Conservation (phyloP, 345 rosid species). For the Turritis glabra region DNA sequence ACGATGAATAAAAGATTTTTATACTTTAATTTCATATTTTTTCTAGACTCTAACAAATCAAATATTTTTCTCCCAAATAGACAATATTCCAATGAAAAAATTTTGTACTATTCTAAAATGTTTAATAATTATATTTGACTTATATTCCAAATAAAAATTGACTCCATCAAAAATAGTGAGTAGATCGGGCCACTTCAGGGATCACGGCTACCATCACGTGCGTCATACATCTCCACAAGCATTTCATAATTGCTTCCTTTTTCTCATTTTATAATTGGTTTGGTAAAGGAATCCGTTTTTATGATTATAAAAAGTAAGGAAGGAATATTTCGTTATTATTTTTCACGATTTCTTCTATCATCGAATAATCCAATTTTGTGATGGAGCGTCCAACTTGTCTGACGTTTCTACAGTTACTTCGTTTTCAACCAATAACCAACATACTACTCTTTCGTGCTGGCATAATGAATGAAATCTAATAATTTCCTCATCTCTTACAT, state of each 20-base stretch:
- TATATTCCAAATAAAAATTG: too few relatives aligned
- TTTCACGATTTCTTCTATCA: not conserved
- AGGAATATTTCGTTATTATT: not conserved
- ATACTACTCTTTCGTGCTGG: not conserved
- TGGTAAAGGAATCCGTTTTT: not conserved
- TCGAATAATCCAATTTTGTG: not conserved
- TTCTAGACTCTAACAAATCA: too few relatives aligned
- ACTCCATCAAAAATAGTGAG: not conserved
- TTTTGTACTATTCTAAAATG: too few relatives aligned
- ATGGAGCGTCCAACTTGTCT: slow-evolving; percentile 13
- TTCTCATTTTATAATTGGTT: not conserved
- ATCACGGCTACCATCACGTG: not conserved
- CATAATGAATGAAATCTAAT: slow-evolving; percentile 6
- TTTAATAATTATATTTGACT: too few relatives aligned
- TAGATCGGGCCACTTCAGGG: not conserved
- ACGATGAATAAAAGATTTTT: too few relatives aligned
- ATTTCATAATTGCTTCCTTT: not conserved
- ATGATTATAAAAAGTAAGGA: not conserved
- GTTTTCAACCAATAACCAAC: slow-evolving; percentile 7
- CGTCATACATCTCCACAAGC: not conserved
- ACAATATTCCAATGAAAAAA: too few relatives aligned
- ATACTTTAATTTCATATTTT: too few relatives aligned
- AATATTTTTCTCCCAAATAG: not conserved
- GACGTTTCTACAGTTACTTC: not conserved
- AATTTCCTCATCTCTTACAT: not conserved